Conservation (phyloP, 148 eudicot genomes). For the Nyssa sinensis region DNA sequence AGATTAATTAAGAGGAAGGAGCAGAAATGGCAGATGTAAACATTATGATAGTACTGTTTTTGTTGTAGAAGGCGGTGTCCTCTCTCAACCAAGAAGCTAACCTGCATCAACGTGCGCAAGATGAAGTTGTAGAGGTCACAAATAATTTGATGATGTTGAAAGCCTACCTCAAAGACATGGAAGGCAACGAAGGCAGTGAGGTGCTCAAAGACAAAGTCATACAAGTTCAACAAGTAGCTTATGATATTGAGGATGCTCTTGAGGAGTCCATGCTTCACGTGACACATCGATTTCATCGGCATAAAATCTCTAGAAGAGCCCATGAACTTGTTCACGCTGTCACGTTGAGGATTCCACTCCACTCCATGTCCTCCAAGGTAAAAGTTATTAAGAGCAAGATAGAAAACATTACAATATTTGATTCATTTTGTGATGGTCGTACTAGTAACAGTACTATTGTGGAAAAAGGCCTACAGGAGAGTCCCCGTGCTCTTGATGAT, state of each 20-base stretch:
- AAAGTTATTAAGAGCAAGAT: background rate
- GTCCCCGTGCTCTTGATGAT: background rate
- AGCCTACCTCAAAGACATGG: background rate
- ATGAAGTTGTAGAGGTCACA: background rate
- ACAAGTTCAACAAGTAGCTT: slow-evolving; percentile 21
- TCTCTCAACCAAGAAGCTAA: no score
- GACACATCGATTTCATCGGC: background rate
- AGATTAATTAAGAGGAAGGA: no score
- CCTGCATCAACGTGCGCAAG: no score
- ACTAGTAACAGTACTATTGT: no score
- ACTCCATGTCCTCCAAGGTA: background rate
- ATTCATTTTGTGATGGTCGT: background rate
- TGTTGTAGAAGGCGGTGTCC: no score
- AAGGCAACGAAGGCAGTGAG: background rate
- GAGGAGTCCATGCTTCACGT: slow-evolving; percentile 15
- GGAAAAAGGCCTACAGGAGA: no score
- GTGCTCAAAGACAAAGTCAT: background rate
- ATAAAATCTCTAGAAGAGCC: background rate
- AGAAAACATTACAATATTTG: background rate
- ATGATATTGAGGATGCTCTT: slow-evolving; percentile 25
- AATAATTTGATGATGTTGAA: background rate
- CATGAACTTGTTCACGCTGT: background rate
- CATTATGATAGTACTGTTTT: no score
- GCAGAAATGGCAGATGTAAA: no score
- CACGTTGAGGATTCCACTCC: no score